Evolutionary conservation across 2,329 filamentous ascomycete species (phyloP).

Genomic region (Phyllosticta citriasiana): DNA sequence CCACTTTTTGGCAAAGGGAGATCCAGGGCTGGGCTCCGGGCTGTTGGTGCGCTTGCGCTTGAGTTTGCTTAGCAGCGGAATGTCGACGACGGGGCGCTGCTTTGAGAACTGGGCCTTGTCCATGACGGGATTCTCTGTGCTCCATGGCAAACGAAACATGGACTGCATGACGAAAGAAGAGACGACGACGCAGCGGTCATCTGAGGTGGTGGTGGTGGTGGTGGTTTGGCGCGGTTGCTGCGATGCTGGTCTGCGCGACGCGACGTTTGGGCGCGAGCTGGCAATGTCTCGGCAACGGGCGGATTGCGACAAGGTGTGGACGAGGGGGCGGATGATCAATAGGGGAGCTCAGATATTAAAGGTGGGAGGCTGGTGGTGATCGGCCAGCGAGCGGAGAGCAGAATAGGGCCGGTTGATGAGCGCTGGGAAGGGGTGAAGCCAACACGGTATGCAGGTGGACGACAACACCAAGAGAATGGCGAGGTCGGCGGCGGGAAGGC

Average conservation of each 20-base stretch:
- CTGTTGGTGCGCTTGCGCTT: constrained; percentile 51
- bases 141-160: constrained; percentile 42
- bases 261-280: constrained; percentile 8
- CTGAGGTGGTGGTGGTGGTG: constrained; percentile 21
- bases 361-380: constrained; percentile 6
- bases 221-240: constrained; percentile 2
- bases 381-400: constrained; percentile 10
- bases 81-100: constrained; percentile 35
- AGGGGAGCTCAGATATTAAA: constrained; percentile 11
- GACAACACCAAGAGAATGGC: background rate
- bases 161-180: constrained; percentile 35
- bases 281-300: constrained; percentile 10
- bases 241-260: constrained; percentile 8
- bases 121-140: constrained; percentile 33
- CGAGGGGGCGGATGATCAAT: constrained; percentile 2
- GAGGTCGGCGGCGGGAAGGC: too few relatives aligned
- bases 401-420: constrained; percentile 9
- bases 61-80: constrained; percentile 39
- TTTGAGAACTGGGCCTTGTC: constrained; percentile 33
- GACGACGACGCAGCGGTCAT: constrained; percentile 28
- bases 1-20: constrained; percentile 22
- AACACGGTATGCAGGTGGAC: constrained; percentile 7
- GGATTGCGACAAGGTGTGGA: constrained; percentile 3
- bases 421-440: constrained; percentile 7
- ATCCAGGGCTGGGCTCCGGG: constrained; percentile 25